Base-by-base conservation (phyloP, 1,139 yeast species). In the Debaryomyces nepalensis region DNA sequence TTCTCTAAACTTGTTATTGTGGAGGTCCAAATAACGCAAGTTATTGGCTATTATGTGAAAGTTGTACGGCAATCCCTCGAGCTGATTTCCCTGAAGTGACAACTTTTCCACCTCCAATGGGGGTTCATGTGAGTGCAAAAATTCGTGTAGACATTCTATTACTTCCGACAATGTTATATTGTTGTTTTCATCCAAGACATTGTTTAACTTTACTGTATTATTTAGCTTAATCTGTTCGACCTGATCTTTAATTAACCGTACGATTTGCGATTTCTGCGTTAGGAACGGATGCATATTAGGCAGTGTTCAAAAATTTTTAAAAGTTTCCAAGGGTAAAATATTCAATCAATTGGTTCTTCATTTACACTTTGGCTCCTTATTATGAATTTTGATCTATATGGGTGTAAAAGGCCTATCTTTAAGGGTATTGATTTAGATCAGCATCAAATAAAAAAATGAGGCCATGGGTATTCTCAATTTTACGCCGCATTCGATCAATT, bases 21-120 rank as follows among this genome's bases (percentile, higher is more conserved):
- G 85, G 36, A 87, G 66, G 58, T 87, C 93, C 46, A 87, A 64
- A 52, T 83, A 85, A 40, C 79, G 69, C 43, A 87, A 63, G 40
- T 68, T 65, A 18, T 44, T 46, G n/a, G 75, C 57, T 48, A 86
- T 64, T 21, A 63, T 58, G 9, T 62, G 53, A 48, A 86, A 73
- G 43, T 71, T 70, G 1, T 60, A 52, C 0, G 90, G 87, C 7
- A 84, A 61, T 9, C 64, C 63, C 0, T 65, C 57, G 14, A 84
- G 58, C 33, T 65, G 63, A 54, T 83, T 83, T 44, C 71, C 70
- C 43, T 81, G 79, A 12, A 84, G 56, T 2, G 82, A 75, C 11
- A 84, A 63, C 50, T 81, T 69, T 44, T 80, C 81, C 11, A 81
- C 71, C 24, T 68, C 69, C 23, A 68, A 46, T 0, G 71, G 70